Base-by-base conservation (phyloP, 2,329 filamentous ascomycete species). In the Aureobasidium lini region DNA sequence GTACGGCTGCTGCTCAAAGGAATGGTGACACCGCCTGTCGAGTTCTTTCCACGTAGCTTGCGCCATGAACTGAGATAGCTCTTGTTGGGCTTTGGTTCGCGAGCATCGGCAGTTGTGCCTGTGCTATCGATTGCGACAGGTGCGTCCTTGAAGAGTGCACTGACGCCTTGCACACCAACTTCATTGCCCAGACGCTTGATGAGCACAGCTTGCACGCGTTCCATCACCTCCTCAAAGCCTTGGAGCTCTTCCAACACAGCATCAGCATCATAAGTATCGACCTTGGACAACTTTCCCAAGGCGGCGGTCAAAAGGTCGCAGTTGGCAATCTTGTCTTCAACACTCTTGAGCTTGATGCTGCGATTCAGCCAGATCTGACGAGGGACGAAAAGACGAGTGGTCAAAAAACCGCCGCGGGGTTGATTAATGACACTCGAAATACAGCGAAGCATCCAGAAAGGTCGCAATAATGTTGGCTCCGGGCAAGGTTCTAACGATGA, bases 401-500 rank as follows among this genome's bases (percentile, higher is more conserved):
- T 95, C 18, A 99, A 70, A 70, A 96, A 99, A 15, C 92, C 94
- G 39, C 94, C 94, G 28, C 90, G 85, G 2, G 93, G 90, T 68
- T 99, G 93, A 16, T 87, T 88, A 46, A 99, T 84, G 0, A 92
- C 96, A 71, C 96, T 90, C 70, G 94, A 95, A 29, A 99, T 80
- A 62, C 89, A 92, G 58, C 94, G 86, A 90, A 99, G 96, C 46
- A 99, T 79, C 94, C 94, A 99, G 73, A 96, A 99, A 1, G 94
- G 95, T 18, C 94, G 86, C n/a, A 97, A 80, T 67, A 96, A 81
- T 61, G 87, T 86, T 42, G 95, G 90, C 37, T 88, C 89, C 1
- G 94, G 94, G 70, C 95, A 99, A 3, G 94, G 89, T 69, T 99
- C 94, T 5, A 99, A 80, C 0, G 90, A 84, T 23, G 87, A 81